A percentile compares a stretch with the other conserved stretches of the same genome.
phyloP scores from a whole-genome alignment of 352 stramenopile genomes.

The Ophiocytium majus region DNA sequence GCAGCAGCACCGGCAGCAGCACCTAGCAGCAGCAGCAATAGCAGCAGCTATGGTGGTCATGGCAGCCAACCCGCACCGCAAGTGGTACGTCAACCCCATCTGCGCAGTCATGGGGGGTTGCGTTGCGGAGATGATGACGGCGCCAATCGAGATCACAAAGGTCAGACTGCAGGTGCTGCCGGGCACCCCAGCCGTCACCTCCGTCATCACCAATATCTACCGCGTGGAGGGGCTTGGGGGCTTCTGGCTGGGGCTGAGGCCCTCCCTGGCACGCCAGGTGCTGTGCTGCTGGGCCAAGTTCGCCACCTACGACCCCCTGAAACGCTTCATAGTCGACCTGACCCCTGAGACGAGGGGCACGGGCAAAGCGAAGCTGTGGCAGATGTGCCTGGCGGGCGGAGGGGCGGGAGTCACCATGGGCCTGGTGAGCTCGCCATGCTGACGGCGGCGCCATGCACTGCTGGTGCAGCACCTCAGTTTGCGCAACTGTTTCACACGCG shows the following conservation, averaged over 20 bases:
- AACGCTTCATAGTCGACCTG: background rate
- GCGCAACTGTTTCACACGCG: too few species aligned
- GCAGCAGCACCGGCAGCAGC: too few species aligned
- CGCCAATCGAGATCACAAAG: constrained; percentile 13
- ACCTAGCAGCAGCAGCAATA: too few species aligned
- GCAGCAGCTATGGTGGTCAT: too few species aligned
- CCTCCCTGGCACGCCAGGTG: constrained; percentile 5
- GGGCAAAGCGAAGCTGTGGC: background rate
- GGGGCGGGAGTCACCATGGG: background rate
- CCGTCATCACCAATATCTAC: background rate
- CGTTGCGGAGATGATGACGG: background rate
- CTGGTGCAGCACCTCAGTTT: too few species aligned
- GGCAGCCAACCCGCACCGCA: too few species aligned
- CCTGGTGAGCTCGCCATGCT: background rate
- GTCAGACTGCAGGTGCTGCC: background rate
- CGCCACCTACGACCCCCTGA: constrained; percentile 3
- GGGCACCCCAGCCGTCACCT: background rate
- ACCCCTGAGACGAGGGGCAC: background rate
- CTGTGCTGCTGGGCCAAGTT: background rate
- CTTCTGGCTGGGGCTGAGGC: background rate
- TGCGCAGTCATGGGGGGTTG: background rate
- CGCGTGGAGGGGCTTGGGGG: background rate
- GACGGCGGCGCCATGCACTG: background rate
- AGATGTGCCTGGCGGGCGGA: background rate
- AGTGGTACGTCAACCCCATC: background rate